Evolutionary conservation across 1,139 yeast species (phyloP).

Genomic region (Diutina mesorugosa): DNA sequence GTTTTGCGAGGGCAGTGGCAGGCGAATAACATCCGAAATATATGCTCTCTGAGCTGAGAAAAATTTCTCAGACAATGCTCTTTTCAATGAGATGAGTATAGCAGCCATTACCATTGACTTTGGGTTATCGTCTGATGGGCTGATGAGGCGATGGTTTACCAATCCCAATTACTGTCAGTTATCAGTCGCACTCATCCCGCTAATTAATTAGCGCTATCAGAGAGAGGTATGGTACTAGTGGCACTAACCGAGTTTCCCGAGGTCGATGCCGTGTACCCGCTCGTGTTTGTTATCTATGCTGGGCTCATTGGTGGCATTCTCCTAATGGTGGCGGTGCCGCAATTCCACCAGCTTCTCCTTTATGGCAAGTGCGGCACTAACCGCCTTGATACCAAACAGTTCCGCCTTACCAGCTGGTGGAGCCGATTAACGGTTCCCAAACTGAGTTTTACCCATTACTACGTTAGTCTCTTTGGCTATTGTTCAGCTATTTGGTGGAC

Average conservation of each 20-base stretch:
- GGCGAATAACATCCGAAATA: not conserved
- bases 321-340: not conserved
- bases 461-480: not conserved
- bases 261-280: not conserved
- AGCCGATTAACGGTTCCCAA: not conserved
- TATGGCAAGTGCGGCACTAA: not conserved
- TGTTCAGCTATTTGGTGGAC: not conserved
- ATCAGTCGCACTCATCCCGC: not conserved
- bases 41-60: too few species aligned
- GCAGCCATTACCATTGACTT: too few species aligned
- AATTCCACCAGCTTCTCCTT: not conserved
- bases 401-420: not conserved
- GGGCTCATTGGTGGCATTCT: not conserved
- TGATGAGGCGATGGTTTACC: too few species aligned
- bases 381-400: not conserved
- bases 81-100: too few species aligned
- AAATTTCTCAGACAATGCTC: too few species aligned
- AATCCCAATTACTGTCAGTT: too few species aligned
- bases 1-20: too few species aligned
- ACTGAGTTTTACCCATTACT: not conserved
- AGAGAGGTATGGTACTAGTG: not conserved
- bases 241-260: not conserved
- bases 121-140: too few species aligned
- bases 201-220: too few species aligned
- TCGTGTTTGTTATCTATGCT: not conserved